Evolutionary conservation across 768 basidiomycete species (phyloP), one percentile per base, ranked within the genome.

Genomic region (Boletus pseudo-olivaceus): DNA sequence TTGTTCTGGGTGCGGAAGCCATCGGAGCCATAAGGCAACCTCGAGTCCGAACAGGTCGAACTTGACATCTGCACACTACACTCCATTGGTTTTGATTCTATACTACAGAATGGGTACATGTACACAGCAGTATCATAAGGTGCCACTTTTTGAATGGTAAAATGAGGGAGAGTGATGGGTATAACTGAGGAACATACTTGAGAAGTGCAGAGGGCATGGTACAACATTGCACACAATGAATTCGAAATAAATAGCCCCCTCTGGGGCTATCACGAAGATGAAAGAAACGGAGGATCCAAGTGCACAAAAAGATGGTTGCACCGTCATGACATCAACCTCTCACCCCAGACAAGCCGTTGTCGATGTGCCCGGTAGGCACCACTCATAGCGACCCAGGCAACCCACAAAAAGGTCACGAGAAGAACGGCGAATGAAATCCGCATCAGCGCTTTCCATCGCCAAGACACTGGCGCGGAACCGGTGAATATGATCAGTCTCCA

Each of bases 1-100:
- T 57, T 93, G 59, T 91, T 93, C 70, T 93, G 92, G 90, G 86
- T 85, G n/a, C 77, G 90, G 26, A 88, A 84, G 59, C 88, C 91
- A 14, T 47, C 3, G 14, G 57, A 67, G 29, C 33, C 42, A 5
- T 66, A 44, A 53, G 3, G 7, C 20, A 42, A 43, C 14, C 2
- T 19, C 19, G 14, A 20, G 33, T 12, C 4, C 11, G 14, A 33
- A 33, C 14, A 33, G 5, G 26, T 42, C 48, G 9, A 51, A 23
- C 12, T 2, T 15, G 23, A 53, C 8, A 32, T 2, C 6, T 39
- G 30, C 14, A 53, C 30, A 10, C 20, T 15, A 14, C 30, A 26
- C n/a, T 20, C 5, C 12, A 8, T 23, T 19, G 10, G 29, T 15
- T 39, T 51, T 33, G n/a, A 7, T 51, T 48, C 44, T 50, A 67